Base-by-base conservation (phyloP, 2,329 filamentous ascomycete species). In the Xylariaceae sp. region DNA sequence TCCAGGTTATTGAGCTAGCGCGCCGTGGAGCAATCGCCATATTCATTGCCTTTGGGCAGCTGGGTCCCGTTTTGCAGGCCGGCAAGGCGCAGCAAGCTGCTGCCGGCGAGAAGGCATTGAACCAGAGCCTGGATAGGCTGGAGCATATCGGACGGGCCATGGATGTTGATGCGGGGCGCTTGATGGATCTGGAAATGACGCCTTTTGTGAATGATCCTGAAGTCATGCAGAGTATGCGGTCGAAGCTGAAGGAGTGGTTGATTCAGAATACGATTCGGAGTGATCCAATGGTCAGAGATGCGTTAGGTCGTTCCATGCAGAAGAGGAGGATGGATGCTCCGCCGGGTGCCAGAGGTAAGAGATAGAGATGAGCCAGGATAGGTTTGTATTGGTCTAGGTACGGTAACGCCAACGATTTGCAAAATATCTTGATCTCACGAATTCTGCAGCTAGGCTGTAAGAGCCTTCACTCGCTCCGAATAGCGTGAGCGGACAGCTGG, bases 241-340 rank as follows among this genome's bases (percentile, higher is more conserved):
- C 79, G 39, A 88, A 87, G 63, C 81, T 97, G 72, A 88, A 86
- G 71, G 89, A 94, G 63, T 96, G 90, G 80, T 75, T 97, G 60
- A 84, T 97, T 46, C 85, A 95, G 69, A 95, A 95, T 66, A 92
- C 86, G 13, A 88, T 95, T 54, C 80, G 84, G 59, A 83, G 81
- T 44, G 89, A 93, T 69, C 86, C 86, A 1, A 89, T 93, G 72
- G 93, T 97, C 9, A 81, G 86, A 60, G 86, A 90, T 69, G 91
- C 91, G 1, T 77, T 96, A 60, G 84, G 84, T 19, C 80, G 78
- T 53, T 84, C 85, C 28, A 72, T 92, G 51, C 79, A 82, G 66
- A 83, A 78, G 65, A 74, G 83, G 61, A 78, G 86, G 59, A 68
- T 76, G 13, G 82, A 85, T 63, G 85, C 79, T 13, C 85, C 85